These are phyloP conservation scores for Prunus yedoensis DNA, from an alignment of 331 rosid genomes.

Conservation along the genomic window DNA sequence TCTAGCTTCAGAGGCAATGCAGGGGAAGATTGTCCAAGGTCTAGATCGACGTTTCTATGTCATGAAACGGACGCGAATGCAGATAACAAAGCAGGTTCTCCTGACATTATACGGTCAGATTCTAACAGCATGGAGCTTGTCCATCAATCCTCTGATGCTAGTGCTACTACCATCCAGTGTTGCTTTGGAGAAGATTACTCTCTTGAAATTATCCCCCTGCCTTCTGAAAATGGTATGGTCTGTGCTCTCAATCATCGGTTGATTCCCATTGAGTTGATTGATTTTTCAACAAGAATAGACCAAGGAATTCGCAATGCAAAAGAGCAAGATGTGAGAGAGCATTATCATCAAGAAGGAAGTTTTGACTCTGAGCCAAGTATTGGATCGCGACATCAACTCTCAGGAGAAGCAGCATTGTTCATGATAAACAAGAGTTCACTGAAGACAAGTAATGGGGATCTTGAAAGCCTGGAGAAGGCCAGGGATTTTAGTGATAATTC, in stretches of 20 bases:
- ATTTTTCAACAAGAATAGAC: constrained; percentile 44
- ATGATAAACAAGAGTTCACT: constrained; percentile 20
- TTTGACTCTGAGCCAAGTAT: constrained; percentile 10
- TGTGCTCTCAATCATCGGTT: constrained; percentile 32
- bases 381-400: constrained; percentile 18
- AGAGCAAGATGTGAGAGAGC: constrained; percentile 24
- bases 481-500: constrained; percentile 20
- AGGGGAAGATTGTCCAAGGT: constrained; percentile 51
- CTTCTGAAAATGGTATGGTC: constrained; percentile 18
- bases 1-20: constrained; percentile 55
- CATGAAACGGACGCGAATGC: constrained; percentile 57
- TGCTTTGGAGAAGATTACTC: constrained; percentile 46
- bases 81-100: constrained; percentile 36
- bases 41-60: constrained; percentile 41
- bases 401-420: constrained; percentile 17
- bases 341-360: constrained; percentile 17
- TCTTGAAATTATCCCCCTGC: constrained; percentile 36
- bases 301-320: constrained; percentile 21
- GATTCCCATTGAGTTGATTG: constrained; percentile 58
- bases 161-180: constrained; percentile 22
- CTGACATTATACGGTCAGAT: constrained; percentile 25
- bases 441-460: constrained; percentile 23
- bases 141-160: constrained; percentile 18
- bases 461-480: constrained; percentile 27
- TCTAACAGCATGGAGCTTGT: constrained; percentile 27